phyloP scores from a whole-genome alignment of 768 basidiomycete species.

The Lactifluus hygrophoroides region DNA sequence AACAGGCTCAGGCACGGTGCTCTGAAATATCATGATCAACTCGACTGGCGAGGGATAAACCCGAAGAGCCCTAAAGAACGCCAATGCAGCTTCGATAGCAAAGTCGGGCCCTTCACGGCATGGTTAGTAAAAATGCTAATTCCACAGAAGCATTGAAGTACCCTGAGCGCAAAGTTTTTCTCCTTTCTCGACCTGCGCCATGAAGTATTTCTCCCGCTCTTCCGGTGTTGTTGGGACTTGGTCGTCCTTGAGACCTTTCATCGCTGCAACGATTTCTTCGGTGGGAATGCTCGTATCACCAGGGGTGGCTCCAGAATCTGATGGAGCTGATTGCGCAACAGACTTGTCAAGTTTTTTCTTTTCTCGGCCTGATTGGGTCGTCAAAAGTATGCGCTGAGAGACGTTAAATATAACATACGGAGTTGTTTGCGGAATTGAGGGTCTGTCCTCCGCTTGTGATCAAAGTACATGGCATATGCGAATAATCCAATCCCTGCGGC shows the following conservation, averaged over 20 bases:
- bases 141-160: conserved; percentile 27
- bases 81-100: conserved; percentile 72
- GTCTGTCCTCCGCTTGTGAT: conserved; percentile 89
- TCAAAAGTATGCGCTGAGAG: neutral
- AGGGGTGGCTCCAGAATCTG: conserved; percentile 24
- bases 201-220: conserved; percentile 84
- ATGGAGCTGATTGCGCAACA: conserved; percentile 27
- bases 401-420: conserved; percentile 13
- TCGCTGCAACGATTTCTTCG: conserved; percentile 51
- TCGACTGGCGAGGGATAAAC: conserved; percentile 95
- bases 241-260: conserved; percentile 64
- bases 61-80: conserved; percentile 88
- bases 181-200: conserved; percentile 79
- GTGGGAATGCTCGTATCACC: conserved; percentile 31
- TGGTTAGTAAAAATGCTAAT: neutral
- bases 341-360: conserved; percentile 81
- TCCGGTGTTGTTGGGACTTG: conserved; percentile 56
- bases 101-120: conserved; percentile 56
- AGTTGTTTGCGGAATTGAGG: conserved; percentile 79
- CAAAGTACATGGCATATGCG: conserved; percentile 89
- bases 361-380: conserved; percentile 60
- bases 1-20: conserved; percentile 72
- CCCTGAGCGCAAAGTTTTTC: conserved; percentile 77
- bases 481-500: conserved; percentile 44
- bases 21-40: conserved; percentile 90